Base-by-base conservation (phyloP, 2,329 filamentous ascomycete species). In the Orbilia blumenaviensis region DNA sequence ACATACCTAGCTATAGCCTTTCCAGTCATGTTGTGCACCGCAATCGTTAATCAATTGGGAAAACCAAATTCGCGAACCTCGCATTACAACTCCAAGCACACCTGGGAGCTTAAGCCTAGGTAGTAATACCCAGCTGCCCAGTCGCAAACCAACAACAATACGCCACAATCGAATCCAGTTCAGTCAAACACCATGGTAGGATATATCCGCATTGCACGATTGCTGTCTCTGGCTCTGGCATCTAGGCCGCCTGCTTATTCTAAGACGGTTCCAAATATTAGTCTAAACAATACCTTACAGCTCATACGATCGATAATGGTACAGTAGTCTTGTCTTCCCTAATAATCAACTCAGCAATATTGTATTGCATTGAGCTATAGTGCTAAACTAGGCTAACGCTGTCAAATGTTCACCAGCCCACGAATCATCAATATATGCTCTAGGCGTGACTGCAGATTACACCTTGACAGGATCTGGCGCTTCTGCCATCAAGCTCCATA, bases 211-310 rank as follows among this genome's bases (percentile, higher is more conserved):
- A 56, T 12, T 56, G n/a, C n/a, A n/a, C 18, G 8, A 56, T n/a
- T 36, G n/a, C n/a, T n/a, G n/a, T n/a, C n/a, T n/a, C n/a, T n/a
- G n/a, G n/a, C n/a, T 12, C 32, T 4, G 10, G 8, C 9, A 56
- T 36, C 8, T 38, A 18, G 14, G n/a, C 23, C 14, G 12, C 52
- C 29, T 38, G 52, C 52, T 56, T 56, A 54, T 25, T 5, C 23
- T 2, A 21, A 23, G 21, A 38, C 16, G 29, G 5, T 7, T 14
- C 25, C 18, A 18, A 25, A n/a, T 9, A n/a, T 16, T 75, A 97
- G 95, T 99, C 95, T 67, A 98, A 98, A 86, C 95, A 98, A 90
- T 99, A 97, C 83, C 88, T 99, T 78, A 96, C 94, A 81, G 91
- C 91, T 79, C 92, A 97, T 83, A 94, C 93, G 46, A 89, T 97